Percentiles rank a stretch among this genome's conserved stretches.
Conservation (phyloP, 768 basidiomycete genomes). For the Pisolithus tinctorius region DNA sequence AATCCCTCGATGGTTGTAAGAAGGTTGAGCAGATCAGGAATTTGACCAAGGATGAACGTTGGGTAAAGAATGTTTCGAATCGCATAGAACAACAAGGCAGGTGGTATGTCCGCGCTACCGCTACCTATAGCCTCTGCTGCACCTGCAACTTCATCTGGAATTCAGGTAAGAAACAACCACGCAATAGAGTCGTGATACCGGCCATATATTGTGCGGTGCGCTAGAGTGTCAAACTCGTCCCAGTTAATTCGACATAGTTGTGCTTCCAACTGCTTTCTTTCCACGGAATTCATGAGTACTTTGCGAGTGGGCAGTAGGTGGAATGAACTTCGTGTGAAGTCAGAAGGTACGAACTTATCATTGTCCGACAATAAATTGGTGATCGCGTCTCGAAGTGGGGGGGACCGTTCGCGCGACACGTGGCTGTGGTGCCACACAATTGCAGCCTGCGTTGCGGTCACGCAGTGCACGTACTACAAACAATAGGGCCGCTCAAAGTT, state of each 20-base stretch:
- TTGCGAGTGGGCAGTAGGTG: not conserved
- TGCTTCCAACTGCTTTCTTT: not conserved
- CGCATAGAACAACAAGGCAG: constrained; percentile 18
- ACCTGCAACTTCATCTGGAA: constrained; percentile 2
- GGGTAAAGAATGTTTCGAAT: constrained; percentile 25
- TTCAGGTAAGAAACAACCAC: not conserved
- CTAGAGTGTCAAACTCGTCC: not conserved
- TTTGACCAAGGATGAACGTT: constrained; percentile 23
- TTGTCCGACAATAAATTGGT: too few relatives aligned
- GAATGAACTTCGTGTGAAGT: too few relatives aligned
- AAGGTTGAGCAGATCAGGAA: constrained; percentile 23
- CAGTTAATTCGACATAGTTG: not conserved
- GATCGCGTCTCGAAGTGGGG: too few relatives aligned
- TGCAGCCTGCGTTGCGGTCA: not conserved
- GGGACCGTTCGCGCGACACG: too few relatives aligned
- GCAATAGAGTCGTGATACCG: not conserved
- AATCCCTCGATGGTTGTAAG: constrained; percentile 17
- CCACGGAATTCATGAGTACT: not conserved
- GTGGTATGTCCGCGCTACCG: constrained; percentile 1
- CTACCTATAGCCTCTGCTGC: not conserved
- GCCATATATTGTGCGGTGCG: constrained; percentile 6
- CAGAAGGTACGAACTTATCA: too few relatives aligned
- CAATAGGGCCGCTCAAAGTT: too few relatives aligned
- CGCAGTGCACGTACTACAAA: not conserved
- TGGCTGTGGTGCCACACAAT: not conserved